A percentile compares a stretch with the other conserved stretches of the same genome.
These are phyloP conservation scores for Pseudevernia furfuracea DNA, from an alignment of 495 filamentous ascomycete species.

Conservation along the genomic window DNA sequence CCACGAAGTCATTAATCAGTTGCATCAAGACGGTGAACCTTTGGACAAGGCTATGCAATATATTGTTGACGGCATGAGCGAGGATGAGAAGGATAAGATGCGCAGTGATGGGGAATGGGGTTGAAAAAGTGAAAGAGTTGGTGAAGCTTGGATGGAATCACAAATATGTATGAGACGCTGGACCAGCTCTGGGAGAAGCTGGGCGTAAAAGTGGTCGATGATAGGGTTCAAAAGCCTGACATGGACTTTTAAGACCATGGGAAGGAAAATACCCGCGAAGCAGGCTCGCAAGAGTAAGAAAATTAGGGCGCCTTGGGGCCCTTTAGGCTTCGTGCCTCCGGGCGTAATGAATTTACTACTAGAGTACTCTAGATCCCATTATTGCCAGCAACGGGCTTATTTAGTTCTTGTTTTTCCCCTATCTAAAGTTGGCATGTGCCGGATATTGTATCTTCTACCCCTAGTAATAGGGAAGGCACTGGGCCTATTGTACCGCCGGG, in stretches of 20 bases:
- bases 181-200: background rate
- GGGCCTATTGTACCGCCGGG: too few species aligned
- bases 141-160: background rate
- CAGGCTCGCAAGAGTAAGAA: background rate
- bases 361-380: too few species aligned
- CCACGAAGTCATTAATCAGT: background rate
- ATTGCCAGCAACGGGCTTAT: too few species aligned
- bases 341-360: too few species aligned
- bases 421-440: conserved; percentile 1
- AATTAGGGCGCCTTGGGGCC: background rate
- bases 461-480: conserved; percentile 1
- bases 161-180: conserved; percentile 4
- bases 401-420: conserved; percentile 2
- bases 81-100: conserved; percentile 4
- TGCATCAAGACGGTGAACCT: background rate
- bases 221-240: background rate
- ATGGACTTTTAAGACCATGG: background rate
- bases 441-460: conserved; percentile 1
- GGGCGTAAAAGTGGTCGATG: background rate
- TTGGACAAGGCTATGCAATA: conserved; percentile 12
- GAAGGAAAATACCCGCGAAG: background rate
- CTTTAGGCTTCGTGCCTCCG: too few species aligned
- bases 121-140: conserved; percentile 6
- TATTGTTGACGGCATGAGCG: conserved; percentile 1
- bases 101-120: conserved; percentile 5